Conservation (phyloP, 352 stramenopile genomes). For the Globisporangium canariense region DNA sequence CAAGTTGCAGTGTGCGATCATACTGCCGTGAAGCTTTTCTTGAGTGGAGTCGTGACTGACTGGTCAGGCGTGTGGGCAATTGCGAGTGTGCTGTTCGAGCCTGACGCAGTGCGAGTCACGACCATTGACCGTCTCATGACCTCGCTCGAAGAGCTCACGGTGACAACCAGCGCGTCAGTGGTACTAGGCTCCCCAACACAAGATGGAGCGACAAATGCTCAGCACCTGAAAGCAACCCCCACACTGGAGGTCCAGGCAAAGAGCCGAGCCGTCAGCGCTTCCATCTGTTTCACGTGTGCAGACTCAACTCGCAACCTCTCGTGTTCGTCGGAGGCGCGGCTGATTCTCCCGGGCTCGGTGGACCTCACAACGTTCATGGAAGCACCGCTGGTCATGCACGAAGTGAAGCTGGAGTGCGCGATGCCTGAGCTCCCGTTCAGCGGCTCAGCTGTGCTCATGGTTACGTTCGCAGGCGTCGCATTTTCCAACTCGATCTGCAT, state of each 20-base stretch:
- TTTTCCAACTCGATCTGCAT: slow-evolving; percentile 68
- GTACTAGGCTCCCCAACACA: background rate
- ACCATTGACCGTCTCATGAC: slow-evolving; percentile 9
- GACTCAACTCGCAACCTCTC: slow-evolving; percentile 44
- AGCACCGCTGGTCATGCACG: background rate
- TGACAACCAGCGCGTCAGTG: background rate
- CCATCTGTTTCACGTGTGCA: slow-evolving; percentile 41
- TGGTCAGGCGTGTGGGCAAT: slow-evolving; percentile 33
- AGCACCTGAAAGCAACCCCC: background rate
- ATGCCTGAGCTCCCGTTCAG: slow-evolving; percentile 60
- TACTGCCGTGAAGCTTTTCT: slow-evolving; percentile 32
- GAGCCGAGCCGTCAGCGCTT: slow-evolving; percentile 16
- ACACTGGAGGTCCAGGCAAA: background rate
- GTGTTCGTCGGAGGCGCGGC: slow-evolving; percentile 22
- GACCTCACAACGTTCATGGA: slow-evolving; percentile 17
- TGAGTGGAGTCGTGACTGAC: slow-evolving; percentile 21
- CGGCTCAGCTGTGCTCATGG: slow-evolving; percentile 39
- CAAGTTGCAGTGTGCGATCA: slow-evolving; percentile 36
- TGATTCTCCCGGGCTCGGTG: slow-evolving; percentile 31
- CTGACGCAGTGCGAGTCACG: background rate
- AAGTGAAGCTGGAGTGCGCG: slow-evolving; percentile 47
- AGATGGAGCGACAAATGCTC: background rate
- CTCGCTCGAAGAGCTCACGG: slow-evolving; percentile 7
- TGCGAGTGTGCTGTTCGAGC: slow-evolving; percentile 19
- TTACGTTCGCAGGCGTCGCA: slow-evolving; percentile 41